These are phyloP conservation scores for Neoarthrinium moseri DNA, from an alignment of 2,329 filamentous ascomycete genomes.

Conservation along the genomic window DNA sequence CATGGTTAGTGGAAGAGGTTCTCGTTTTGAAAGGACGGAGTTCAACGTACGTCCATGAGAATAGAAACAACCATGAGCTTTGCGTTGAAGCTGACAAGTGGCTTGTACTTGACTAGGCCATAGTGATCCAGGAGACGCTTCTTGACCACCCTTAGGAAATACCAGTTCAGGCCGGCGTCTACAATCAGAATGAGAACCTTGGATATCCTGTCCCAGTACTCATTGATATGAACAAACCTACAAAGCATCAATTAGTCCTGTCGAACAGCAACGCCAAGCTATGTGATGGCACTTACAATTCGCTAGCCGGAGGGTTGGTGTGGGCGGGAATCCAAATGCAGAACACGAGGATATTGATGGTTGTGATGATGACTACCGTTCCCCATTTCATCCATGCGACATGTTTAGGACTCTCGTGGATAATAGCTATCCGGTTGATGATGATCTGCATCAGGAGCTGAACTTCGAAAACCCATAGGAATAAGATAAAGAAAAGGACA, in stretches of 20 bases:
- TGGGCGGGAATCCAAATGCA: conserved; percentile 53
- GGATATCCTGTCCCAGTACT: conserved; percentile 51
- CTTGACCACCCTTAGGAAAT: conserved; percentile 48
- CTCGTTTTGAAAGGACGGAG: conserved; percentile 10
- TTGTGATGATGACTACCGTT: conserved; percentile 40
- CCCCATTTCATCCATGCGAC: conserved; percentile 44
- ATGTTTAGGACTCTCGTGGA: conserved; percentile 38
- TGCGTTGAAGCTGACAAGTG: conserved; percentile 48
- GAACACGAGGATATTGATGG: conserved; percentile 52
- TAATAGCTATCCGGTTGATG: conserved; percentile 51
- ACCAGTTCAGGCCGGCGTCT: conserved; percentile 50
- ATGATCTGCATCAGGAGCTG: conserved; percentile 55
- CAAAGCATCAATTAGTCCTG: not conserved
- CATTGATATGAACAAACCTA: conserved; percentile 41
- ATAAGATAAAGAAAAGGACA: conserved; percentile 33
- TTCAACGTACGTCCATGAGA: conserved; percentile 42
- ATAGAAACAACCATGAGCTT: conserved; percentile 48
- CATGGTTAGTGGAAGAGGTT: not conserved
- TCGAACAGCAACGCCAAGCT: not conserved
- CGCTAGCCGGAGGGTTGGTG: conserved; percentile 33
- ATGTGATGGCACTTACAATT: conserved; percentile 27
- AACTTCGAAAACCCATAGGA: conserved; percentile 44
- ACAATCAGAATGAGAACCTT: conserved; percentile 51
- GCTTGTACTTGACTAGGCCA: conserved; percentile 48
- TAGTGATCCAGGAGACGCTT: conserved; percentile 43